Evolutionary conservation across 805 yeast species (phyloP).

Genomic region (Metschnikowia gelsemii): DNA sequence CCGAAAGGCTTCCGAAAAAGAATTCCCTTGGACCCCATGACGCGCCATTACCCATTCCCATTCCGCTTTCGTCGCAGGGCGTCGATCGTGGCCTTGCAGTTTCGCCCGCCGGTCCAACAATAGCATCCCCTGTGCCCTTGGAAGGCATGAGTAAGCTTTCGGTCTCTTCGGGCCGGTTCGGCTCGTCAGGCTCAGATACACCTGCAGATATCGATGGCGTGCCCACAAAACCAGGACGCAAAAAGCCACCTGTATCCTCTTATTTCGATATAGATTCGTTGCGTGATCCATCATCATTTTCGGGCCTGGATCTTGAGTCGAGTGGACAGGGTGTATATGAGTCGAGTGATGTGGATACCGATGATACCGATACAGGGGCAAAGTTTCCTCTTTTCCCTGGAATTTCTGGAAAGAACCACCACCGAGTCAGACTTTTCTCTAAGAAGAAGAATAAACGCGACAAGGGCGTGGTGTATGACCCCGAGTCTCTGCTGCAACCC

Average conservation of each 20-base stretch:
- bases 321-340: background rate
- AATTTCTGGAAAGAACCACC: constrained; percentile 16
- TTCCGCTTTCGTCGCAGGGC: constrained; percentile 32
- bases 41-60: constrained; percentile 25
- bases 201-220: constrained; percentile 7
- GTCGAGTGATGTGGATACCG: constrained; percentile 10
- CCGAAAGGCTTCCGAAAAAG: background rate
- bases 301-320: constrained; percentile 13
- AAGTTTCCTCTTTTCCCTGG: constrained; percentile 38
- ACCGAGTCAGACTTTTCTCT: constrained; percentile 14
- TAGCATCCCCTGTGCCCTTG: constrained; percentile 21
- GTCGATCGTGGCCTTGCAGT: constrained; percentile 26
- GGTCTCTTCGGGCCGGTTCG: constrained; percentile 15
- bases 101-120: too few relatives aligned
- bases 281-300: constrained; percentile 3
- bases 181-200: constrained; percentile 13
- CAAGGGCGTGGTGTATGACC: constrained; percentile 14
- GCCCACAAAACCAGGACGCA: constrained; percentile 12
- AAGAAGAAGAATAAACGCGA: constrained; percentile 11
- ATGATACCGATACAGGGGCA: constrained; percentile 14
- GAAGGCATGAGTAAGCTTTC: constrained; percentile 17
- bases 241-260: constrained; percentile 19
- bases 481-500: constrained; percentile 7
- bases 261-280: background rate
- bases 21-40: constrained; percentile 4